Base-by-base conservation (phyloP, 1,284 basidiomycete genomes). In the Fistulina hepatica region DNA sequence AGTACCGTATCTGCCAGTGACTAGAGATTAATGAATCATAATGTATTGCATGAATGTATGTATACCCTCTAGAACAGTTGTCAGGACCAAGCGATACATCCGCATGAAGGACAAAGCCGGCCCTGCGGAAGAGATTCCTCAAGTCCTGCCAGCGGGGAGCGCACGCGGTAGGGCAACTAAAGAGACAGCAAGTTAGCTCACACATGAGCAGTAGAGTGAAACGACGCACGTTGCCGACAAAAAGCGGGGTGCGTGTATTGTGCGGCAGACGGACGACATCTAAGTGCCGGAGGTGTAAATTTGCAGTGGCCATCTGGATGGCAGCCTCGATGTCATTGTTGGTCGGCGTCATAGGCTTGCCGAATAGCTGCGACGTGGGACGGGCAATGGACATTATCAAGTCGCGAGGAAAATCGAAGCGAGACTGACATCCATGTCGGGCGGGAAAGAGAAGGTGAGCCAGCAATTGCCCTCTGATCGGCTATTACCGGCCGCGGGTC, bases 111-210 rank as follows among this genome's bases (percentile, higher is more conserved):
- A 98, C 92, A 1, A 91, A 94, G 33, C 94, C 94, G 2, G 91
- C 86, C 48, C 88, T 82, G 35, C 94, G 80, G 59, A 97, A 97
- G 34, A 97, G 75, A 58, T 97, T 94, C 54, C 97, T 97, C 47
- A 98, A 74, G 61, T 98, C 94, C 64, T 97, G 92, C 92, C 92
- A 97, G 46, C 89, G 78, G 21, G n/a, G n/a, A n/a, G n/a, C n/a
- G n/a, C n/a, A 92, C 89, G 46, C 88, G 73, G 61, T 91, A 91
- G 1, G 91, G 90, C 12, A 95, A 71, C 83, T 91, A 59, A 21
- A 34, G 38, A 21, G 23, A 42, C 35, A 35, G 24, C n/a, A 38
- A 37, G 32, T n/a, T n/a, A n/a, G n/a, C n/a, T 15, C 22, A 7
- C 26, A 34, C 44, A 34, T 48, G 41, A 15, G 36, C 26, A 35